Conservation (phyloP, 2,329 filamentous ascomycete genomes). For the Aureobasidium sp. region DNA sequence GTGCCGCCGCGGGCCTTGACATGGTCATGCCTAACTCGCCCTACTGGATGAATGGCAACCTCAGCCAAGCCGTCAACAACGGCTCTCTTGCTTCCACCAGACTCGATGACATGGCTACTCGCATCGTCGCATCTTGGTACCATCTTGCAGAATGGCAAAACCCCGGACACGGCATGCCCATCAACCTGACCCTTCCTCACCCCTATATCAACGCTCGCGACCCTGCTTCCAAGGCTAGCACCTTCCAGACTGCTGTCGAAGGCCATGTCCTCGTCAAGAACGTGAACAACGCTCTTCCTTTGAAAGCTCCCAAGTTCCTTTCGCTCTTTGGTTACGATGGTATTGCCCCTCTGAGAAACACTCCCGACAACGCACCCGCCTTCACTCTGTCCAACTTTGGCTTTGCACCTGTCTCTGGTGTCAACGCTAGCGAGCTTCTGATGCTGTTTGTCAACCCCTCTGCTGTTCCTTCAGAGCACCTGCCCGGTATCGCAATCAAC, state of each 20-base stretch:
- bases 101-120: constrained; percentile 52
- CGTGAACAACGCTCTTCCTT: constrained; percentile 44
- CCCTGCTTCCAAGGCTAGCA: constrained; percentile 36
- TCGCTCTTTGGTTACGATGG: constrained; percentile 56
- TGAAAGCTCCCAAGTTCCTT: constrained; percentile 42
- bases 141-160: constrained; percentile 33
- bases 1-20: constrained; percentile 54
- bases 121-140: constrained; percentile 47
- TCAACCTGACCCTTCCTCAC: constrained; percentile 43
- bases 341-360: constrained; percentile 18
- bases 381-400: constrained; percentile 3
- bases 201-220: constrained; percentile 47
- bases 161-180: constrained; percentile 45
- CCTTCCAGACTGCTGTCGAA: constrained; percentile 51
- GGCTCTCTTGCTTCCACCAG: constrained; percentile 48
- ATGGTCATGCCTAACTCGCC: constrained; percentile 54
- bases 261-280: constrained; percentile 60
- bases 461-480: constrained; percentile 27
- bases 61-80: constrained; percentile 51
- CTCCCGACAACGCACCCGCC: background rate
- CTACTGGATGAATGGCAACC: constrained; percentile 29
- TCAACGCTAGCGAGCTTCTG: background rate
- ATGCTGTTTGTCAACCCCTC: constrained; percentile 18
- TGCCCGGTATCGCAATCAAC: constrained; percentile 16
- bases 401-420: background rate